Evolutionary conservation across 371 early-diverging fungal genomes (phyloP).

Genomic region (Mortierella sp.): DNA sequence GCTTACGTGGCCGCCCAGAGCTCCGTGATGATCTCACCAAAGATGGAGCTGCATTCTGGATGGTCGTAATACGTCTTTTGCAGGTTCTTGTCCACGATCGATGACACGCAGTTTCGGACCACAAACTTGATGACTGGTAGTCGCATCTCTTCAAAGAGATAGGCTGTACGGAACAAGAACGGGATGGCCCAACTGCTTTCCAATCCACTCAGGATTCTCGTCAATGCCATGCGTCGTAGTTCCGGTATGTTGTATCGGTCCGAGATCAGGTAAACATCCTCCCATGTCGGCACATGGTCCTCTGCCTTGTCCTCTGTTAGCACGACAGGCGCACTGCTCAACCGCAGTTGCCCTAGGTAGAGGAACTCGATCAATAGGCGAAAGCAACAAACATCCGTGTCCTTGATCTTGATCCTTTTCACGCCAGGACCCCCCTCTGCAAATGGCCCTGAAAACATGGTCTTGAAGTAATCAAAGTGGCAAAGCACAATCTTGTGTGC

Average conservation of each 20-base stretch:
- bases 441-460: slow-evolving; percentile 38
- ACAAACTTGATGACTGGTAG: slow-evolving; percentile 19
- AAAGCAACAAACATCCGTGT: slow-evolving; percentile 24
- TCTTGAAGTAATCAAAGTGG: slow-evolving; percentile 29
- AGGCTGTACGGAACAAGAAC: slow-evolving; percentile 39
- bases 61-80: slow-evolving; percentile 20
- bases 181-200: slow-evolving; percentile 21
- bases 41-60: slow-evolving; percentile 30
- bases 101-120: slow-evolving; percentile 18
- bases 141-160: slow-evolving; percentile 27
- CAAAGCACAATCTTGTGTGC: slow-evolving; percentile 35
- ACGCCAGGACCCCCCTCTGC: slow-evolving; percentile 26
- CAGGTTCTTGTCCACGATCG: slow-evolving; percentile 10
- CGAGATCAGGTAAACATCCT: slow-evolving; percentile 28
- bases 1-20: slow-evolving; percentile 18
- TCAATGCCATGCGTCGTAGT: slow-evolving; percentile 13
- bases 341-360: slow-evolving; percentile 26
- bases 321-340: not conserved
- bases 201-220: slow-evolving; percentile 14
- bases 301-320: slow-evolving; percentile 15
- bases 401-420: slow-evolving; percentile 23
- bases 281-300: slow-evolving; percentile 27
- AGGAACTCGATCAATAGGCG: slow-evolving; percentile 34
- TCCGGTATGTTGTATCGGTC: slow-evolving; percentile 24
- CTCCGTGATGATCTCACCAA: slow-evolving; percentile 36